Conservation (phyloP, 1,284 basidiomycete genomes). For the Filobasidium uniguttulatum region DNA sequence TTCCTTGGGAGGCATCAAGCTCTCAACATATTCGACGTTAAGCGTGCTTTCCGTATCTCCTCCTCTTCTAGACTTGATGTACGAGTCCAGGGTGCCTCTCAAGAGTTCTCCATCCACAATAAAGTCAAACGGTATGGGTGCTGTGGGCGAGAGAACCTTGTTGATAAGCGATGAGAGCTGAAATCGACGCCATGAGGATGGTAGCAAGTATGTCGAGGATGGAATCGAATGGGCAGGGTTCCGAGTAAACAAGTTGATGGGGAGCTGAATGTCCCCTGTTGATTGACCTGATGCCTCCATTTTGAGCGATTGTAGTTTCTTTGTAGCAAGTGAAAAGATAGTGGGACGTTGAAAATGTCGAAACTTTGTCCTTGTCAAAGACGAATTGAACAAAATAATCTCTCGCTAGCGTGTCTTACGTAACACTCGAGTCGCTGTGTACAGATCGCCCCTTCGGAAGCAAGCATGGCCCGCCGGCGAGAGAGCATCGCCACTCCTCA, state of each 20-base stretch:
- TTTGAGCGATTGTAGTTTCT: too few species aligned
- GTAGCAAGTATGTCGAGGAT: slow-evolving; percentile 85
- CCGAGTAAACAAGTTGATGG: slow-evolving; percentile 69
- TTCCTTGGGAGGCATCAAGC: slow-evolving; percentile 74
- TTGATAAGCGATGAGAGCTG: slow-evolving; percentile 98
- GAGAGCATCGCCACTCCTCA: too few species aligned
- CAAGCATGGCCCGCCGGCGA: too few species aligned
- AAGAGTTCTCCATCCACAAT: slow-evolving; percentile 71
- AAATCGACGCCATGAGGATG: slow-evolving; percentile 75
- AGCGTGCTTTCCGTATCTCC: slow-evolving; percentile 57
- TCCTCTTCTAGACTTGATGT: slow-evolving; percentile 56
- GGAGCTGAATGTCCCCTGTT: slow-evolving; percentile 34
- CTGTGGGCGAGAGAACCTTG: slow-evolving; percentile 64
- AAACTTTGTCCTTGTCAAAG: neutral
- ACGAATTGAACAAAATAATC: too few species aligned
- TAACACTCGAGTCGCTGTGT: neutral
- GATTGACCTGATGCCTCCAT: too few species aligned
- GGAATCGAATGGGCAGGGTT: slow-evolving; percentile 64
- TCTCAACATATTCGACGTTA: slow-evolving; percentile 88
- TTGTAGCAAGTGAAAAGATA: too few species aligned
- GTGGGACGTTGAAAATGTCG: too few species aligned
- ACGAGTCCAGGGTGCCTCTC: slow-evolving; percentile 57
- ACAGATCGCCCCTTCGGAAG: too few species aligned
- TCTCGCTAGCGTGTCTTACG: neutral
- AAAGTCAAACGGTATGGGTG: slow-evolving; percentile 87